Evolutionary conservation across 1,139 yeast species (phyloP), one percentile per base, ranked within the genome.

Genomic region (Suhomyces coccinellae): DNA sequence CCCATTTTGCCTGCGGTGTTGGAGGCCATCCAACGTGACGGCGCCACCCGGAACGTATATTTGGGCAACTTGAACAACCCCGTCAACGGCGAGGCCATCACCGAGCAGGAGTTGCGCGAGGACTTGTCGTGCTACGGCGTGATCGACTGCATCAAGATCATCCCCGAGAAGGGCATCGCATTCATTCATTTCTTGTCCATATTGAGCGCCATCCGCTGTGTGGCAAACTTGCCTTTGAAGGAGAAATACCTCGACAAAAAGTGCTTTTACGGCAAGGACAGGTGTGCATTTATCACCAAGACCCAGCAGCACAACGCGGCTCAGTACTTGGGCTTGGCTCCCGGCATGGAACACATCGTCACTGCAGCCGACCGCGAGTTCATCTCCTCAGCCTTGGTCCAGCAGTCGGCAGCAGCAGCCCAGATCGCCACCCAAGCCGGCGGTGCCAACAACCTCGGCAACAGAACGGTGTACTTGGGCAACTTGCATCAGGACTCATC

Each of bases 261-360:
- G 58, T 79, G 82, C 42, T 80, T 77, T 55, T 80, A 80, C 53
- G 85, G 85, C 49, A 80, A 80, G 50, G 84, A 86, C 60, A 63
- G 85, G 58, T 80, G 85, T 66, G 85, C 85, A 5, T 80, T 80
- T 59, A 87, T 91, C 43, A 89, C 97, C 32, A 89, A 88, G 65
- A 87, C 97, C 26, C 97, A 93, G 67, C 97, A 90, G 66, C 97
- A 91, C 62, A 90, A 91, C 64, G 98, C 98, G 17, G 97, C 97
- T 8, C 96, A 91, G 66, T 91, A 89, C 63, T 72, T 91, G 49
- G 97, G 97, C 2, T 77, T 90, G 54, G 90, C 91, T 34, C 95
- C 96, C 17, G 95, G 95, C 24, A 82, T 85, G 80, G 96, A 87
- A 61, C 90, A 87, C 60, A 73, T 87, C 48, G 84, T 84, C 24